Base-by-base conservation (phyloP, 202 grass and related monocot species). In the Zoysia matrella region DNA sequence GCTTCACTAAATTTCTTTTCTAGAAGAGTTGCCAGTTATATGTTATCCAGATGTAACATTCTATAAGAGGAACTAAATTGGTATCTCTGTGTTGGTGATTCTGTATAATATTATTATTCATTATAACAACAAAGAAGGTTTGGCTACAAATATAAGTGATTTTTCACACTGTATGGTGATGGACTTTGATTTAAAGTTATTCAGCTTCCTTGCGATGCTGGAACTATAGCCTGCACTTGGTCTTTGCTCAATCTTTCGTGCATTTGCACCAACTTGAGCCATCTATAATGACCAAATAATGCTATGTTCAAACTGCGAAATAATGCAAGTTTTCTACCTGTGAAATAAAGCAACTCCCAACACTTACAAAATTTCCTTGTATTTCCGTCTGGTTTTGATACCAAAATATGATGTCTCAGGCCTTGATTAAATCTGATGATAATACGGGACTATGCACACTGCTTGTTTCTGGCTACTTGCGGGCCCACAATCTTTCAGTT, bases 391-490 rank as follows among this genome's bases (percentile, higher is more conserved):
- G 75, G 54, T 30, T 12, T 73, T 86, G 18, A 55, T 80, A 10
- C 63, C 47, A 47, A 88, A 1, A 39, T 77, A 77, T 41, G 45
- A 76, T 72, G 71, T 82, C 76, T 88, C 88, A 98, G 95, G 82
- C 83, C 47, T 77, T 43, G 52, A 75, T 98, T 61, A 86, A 93
- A 84, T 66, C 77, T 85, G 82, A 89, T 10, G 22, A 30, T 30
- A 30, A 30, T 30, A 30, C 22, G 22, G 22, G 22, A 30, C 22
- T 30, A 30, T 30, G 22, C 22, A 30, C 22, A 30, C 84, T 98
- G 72, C 82, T 98, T 84, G 69, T 95, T 36, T 93, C 92, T 77
- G 95, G 95, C 50, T 98, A 95, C 85, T 75, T 95, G 57, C 92
- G 90, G 65, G 89, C 80, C 18, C 92, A 98, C 74, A 93, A 86